These are phyloP conservation scores for Closterium sp. DNA, from an alignment of 139 green algal genomes.

Conservation along the genomic window DNA sequence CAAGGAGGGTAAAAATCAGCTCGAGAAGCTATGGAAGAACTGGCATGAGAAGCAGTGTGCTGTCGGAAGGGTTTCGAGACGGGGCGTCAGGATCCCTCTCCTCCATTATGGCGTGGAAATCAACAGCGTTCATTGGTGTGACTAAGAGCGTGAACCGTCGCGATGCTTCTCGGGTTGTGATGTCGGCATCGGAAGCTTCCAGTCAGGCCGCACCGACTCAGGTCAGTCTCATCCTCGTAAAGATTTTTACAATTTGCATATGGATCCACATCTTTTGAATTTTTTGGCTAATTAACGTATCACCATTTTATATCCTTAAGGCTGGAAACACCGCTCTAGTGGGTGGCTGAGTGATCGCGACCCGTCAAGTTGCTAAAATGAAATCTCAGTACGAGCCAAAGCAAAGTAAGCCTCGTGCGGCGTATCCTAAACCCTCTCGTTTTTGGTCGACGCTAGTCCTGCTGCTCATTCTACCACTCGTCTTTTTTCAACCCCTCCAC, in stretches of 20 bases:
- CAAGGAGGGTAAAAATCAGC: background rate
- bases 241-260: background rate
- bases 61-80: background rate
- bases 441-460: background rate
- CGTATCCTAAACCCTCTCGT: background rate
- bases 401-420: too few relatives aligned
- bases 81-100: background rate
- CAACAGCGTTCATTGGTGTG: background rate
- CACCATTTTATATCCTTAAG: background rate
- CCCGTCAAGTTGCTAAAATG: background rate
- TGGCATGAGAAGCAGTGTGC: background rate
- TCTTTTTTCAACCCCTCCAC: background rate
- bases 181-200: background rate
- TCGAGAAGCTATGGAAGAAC: background rate
- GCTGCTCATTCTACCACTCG: background rate
- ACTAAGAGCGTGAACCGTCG: background rate
- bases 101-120: background rate
- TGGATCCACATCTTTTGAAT: background rate
- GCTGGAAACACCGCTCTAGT: background rate
- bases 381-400: too few relatives aligned
- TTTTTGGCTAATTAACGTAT: background rate
- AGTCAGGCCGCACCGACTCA: background rate
- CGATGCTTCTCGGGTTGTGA: background rate
- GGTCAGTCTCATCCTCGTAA: background rate
- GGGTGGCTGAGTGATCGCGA: background rate